Base-by-base conservation (phyloP, 495 filamentous ascomycete species). In the Penicillium angulare region DNA sequence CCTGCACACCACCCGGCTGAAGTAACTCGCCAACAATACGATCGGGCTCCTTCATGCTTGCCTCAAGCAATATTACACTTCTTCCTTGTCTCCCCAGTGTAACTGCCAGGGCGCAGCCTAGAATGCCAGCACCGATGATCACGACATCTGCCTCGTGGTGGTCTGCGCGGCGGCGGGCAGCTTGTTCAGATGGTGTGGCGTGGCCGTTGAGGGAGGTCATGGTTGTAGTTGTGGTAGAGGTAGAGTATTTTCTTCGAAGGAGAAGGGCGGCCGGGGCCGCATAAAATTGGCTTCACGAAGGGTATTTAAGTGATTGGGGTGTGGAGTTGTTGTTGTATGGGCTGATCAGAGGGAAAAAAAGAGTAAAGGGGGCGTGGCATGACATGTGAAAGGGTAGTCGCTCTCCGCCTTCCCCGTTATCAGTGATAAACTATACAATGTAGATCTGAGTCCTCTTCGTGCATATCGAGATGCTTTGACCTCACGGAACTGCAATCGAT, bases 1-100 rank as follows among this genome's bases (percentile, higher is more conserved):
- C 91, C 35, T 77, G 71, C 32, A 96, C 85, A 34, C 93, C 93
- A 24, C 93, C 93, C 3, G 93, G 93, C 66, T 98, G 93, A 62
- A 98, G 72, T 50, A 98, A 71, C 74, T 98, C 93, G 47, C 93
- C 93, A 17, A 98, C 92, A 60, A 98, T 98, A 47, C 93, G 85
- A 74, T 97, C 90, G 10, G 93, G 93, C 73, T 97, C 89, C 70
- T 92, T 91, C 66, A 96, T 74, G 68, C 86, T 92, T 55, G 78
- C 77, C 70, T 98, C 93, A 17, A 98, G 80, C 42, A 98, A 73
- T n/a, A 96, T 79, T 13, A 98, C 91, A 63, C 86, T 92, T 29
- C 93, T 84, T 10, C 91, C 91, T 67, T 97, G 95, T 31, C 92
- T 80, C 23, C 91, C 86, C 39, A 87, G 81, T 5, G 95, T 84